A percentile compares a stretch with the other conserved stretches of the same genome.
These are phyloP conservation scores for Casuarina equisetifolia DNA, from an alignment of 306 rosid genomes.

Conservation along the genomic window DNA sequence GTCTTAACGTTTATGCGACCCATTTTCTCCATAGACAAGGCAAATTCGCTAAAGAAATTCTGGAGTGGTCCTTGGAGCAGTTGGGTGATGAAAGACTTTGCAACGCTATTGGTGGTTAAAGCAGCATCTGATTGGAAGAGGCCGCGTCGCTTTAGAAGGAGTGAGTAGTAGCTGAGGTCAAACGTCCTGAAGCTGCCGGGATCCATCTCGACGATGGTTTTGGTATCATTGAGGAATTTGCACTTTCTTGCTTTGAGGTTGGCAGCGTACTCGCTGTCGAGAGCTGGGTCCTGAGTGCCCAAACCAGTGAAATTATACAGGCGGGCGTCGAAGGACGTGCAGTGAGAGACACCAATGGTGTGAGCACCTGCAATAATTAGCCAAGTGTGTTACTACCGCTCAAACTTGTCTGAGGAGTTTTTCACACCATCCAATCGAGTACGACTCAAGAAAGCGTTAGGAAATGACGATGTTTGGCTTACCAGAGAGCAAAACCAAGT, in stretches of 20 bases:
- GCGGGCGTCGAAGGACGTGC: constrained; percentile 58
- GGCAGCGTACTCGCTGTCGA: constrained; percentile 70
- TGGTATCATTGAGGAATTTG: constrained; percentile 49
- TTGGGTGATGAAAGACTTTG: constrained; percentile 43
- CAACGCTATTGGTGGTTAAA: constrained; percentile 47
- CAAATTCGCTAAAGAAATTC: constrained; percentile 63
- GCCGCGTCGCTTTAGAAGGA: constrained; percentile 66
- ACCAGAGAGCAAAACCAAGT: constrained; percentile 85
- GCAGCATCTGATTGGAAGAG: constrained; percentile 80
- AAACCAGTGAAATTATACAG: constrained; percentile 74
- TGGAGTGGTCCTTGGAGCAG: constrained; percentile 51
- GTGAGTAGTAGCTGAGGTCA: constrained; percentile 67
- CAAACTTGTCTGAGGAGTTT: too few relatives aligned
- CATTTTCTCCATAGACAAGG: constrained; percentile 75
- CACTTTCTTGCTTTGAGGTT: constrained; percentile 80
- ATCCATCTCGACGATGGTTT: constrained; percentile 74
- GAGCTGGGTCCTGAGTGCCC: constrained; percentile 77
- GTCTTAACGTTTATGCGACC: constrained; percentile 65
- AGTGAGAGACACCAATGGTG: constrained; percentile 80
- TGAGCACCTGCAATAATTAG: constrained; percentile 63
- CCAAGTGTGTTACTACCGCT: not conserved
- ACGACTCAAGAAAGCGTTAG: not conserved
- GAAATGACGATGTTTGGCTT: constrained; percentile 14
- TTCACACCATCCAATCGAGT: constrained; percentile 2
- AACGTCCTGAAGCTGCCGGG: constrained; percentile 86